Percentiles rank a stretch among this genome's conserved stretches.
Conservation (phyloP, 1,284 basidiomycete genomes). For the Fistulinella cinereoalba region DNA sequence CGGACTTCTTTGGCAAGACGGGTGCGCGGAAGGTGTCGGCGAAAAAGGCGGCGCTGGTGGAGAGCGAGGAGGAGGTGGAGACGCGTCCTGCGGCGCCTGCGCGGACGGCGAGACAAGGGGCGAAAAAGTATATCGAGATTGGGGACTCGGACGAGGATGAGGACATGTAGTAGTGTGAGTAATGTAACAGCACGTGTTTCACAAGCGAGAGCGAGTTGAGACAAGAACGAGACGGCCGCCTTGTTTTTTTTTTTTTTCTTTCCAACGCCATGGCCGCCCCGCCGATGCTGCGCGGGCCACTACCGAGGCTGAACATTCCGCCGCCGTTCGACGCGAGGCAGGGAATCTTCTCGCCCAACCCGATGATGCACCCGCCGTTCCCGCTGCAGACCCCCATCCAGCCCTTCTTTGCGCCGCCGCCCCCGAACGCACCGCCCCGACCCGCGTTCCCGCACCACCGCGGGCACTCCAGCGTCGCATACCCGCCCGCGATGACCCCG, state of each 20-base stretch:
- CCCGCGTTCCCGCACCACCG: conserved; percentile 51
- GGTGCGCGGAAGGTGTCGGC: conserved; percentile 42
- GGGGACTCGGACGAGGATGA: conserved; percentile 17
- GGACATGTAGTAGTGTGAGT: conserved; percentile 12
- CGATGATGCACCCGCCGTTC: conserved; percentile 39
- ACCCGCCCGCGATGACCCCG: conserved; percentile 59
- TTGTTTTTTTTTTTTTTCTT: neutral
- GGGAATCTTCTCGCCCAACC: conserved; percentile 61
- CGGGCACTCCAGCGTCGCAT: conserved; percentile 55
- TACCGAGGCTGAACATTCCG: conserved; percentile 48
- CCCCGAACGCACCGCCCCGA: conserved; percentile 49
- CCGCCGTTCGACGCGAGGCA: conserved; percentile 43
- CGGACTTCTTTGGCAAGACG: conserved; percentile 61
- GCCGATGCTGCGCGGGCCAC: conserved; percentile 35
- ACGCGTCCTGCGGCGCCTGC: conserved; percentile 23
- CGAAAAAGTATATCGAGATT: conserved; percentile 55
- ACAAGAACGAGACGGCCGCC: too few relatives aligned
- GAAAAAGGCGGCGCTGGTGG: conserved; percentile 40
- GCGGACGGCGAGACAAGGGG: conserved; percentile 38
- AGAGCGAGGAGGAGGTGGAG: conserved; percentile 33
- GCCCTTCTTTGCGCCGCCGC: conserved; percentile 50
- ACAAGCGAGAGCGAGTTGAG: too few relatives aligned
- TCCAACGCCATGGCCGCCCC: too few relatives aligned
- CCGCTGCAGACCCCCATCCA: conserved; percentile 71
- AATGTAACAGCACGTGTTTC: too few relatives aligned